A percentile compares a stretch with the other conserved stretches of the same genome.
Conservation (phyloP, 495 filamentous ascomycete genomes). For the Aspergillus sparsus region DNA sequence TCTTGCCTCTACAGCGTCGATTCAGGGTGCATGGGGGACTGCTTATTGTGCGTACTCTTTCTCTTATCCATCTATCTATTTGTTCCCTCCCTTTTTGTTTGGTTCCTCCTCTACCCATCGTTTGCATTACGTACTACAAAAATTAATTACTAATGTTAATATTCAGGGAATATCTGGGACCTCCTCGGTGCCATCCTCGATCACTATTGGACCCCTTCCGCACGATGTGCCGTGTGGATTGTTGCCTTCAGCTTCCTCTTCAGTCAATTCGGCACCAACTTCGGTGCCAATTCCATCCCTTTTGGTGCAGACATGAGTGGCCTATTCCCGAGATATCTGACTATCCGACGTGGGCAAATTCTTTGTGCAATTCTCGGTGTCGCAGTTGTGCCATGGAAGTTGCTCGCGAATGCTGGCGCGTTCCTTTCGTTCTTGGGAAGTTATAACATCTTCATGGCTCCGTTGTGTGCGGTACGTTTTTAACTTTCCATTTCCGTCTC, state of each 20-base stretch:
- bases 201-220: conserved; percentile 10
- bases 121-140: no score
- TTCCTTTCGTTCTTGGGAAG: conserved; percentile 15
- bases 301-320: conserved; percentile 16
- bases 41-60: conserved; percentile 3
- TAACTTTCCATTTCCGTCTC: background rate
- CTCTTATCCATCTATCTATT: background rate
- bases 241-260: conserved; percentile 16
- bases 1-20: background rate
- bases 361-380: conserved; percentile 15
- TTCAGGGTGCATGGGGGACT: conserved; percentile 12
- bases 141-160: background rate
- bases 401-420: conserved; percentile 10
- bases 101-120: no score
- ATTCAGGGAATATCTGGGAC: conserved; percentile 20
- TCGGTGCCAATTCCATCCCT: conserved; percentile 13
- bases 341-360: conserved; percentile 16
- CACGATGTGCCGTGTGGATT: conserved; percentile 5
- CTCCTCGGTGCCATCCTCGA: conserved; percentile 15
- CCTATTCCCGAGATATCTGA: conserved; percentile 11
- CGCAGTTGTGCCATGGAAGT: conserved; percentile 15
- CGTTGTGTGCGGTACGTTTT: conserved; percentile 14
- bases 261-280: conserved; percentile 15
- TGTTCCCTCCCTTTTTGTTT: no score
- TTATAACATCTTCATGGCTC: conserved; percentile 22